These are phyloP conservation scores for Triticum monococcum DNA, from an alignment of 176 grass and related monocot genomes.

Conservation along the genomic window DNA sequence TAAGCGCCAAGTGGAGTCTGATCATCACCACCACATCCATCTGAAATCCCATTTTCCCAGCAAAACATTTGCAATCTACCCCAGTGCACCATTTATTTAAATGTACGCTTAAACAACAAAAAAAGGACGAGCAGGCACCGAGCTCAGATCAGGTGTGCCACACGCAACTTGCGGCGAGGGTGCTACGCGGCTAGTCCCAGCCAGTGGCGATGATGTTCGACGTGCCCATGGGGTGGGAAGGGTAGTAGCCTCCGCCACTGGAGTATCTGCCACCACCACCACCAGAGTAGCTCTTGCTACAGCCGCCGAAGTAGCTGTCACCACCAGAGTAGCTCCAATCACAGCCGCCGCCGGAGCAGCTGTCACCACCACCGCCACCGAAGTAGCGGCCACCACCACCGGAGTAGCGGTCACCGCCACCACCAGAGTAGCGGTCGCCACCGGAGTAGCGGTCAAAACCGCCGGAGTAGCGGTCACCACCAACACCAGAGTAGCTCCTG, in stretches of 20 bases:
- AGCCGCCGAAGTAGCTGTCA: neutral
- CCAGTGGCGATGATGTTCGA: constrained; percentile 46
- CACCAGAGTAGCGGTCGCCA: neutral
- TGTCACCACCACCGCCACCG: neutral
- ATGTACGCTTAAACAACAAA: too few species aligned
- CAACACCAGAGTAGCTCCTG: constrained; percentile 5
- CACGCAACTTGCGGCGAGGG: neutral
- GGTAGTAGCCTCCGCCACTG: constrained; percentile 31
- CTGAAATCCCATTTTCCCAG: neutral
- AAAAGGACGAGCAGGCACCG: neutral
- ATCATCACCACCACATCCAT: neutral
- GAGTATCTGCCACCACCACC: constrained; percentile 12
- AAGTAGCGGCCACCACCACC: neutral
- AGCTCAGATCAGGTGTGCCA: neutral
- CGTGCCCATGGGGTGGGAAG: constrained; percentile 43
- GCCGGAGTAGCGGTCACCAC: neutral
- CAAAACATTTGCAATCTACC: neutral
- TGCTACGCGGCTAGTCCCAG: constrained; percentile 40
- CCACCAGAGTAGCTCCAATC: neutral
- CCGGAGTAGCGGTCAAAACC: neutral
- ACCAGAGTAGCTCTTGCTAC: neutral
- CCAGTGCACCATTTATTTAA: constrained; percentile 36
- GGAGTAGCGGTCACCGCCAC: neutral
- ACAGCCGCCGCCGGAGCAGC: neutral
- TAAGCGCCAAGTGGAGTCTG: neutral